Base-by-base conservation (phyloP, 2,329 filamentous ascomycete species). In the Metarhizium guizhouense region DNA sequence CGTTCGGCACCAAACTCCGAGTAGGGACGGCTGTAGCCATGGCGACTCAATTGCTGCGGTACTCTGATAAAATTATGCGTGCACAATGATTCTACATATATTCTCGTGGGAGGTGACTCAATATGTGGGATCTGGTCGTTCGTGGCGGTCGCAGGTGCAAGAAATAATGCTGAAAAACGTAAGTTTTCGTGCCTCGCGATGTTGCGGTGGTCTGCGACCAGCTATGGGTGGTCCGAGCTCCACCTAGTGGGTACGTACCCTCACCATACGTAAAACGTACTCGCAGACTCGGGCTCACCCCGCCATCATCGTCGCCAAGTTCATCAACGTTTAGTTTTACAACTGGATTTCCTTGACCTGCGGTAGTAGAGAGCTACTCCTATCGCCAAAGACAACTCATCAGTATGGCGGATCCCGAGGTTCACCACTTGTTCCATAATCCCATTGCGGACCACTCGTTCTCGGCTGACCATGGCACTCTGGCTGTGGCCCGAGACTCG, bases 391-490 rank as follows among this genome's bases (percentile, higher is more conserved):
- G 42, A 34, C 58, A 57, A 40, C 42, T 20, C 7, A 16, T 54
- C 52, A 53, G 18, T 58, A 97, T 97, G 93, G 79, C 89, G 55
- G 72, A 86, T 58, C 90, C 92, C 61, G 90, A 97, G 80, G 88
- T 95, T 57, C 90, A 97, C 75, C 92, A 97, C 68, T 87, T 99
- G 62, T 99, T 99, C 77, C 91, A 97, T 77, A 85, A 87, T 64
- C 91, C 93, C 59, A 96, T 99, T 68, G 90, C 90, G 63, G 94
- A 99, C 78, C 94, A 99, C 74, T 96, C 93, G 56, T 99, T 99
- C 83, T 96, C 92, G 61, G 85, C 90, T 60, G 94, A 99, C 75
- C 89, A 86, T 70, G 78, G 85, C 71, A 92, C 87, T 32, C 82
- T 99, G 56, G 94, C 94, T 56, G 92, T 99, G 56, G 89, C 93